Evolutionary conservation across 306 rosid species (phyloP).

Genomic region (Cicer chorassanicum): DNA sequence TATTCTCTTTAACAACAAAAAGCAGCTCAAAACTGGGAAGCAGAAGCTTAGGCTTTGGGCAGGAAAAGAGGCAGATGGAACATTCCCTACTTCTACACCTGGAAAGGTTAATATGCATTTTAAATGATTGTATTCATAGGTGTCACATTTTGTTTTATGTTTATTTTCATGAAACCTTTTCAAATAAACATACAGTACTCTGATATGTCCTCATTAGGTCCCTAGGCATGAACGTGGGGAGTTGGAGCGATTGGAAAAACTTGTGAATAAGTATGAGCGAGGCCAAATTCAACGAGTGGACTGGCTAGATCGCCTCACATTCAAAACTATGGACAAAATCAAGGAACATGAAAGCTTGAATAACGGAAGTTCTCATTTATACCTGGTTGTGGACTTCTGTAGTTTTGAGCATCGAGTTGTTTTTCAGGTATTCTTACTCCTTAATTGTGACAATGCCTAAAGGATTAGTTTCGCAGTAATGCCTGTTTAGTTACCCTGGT

Average conservation of each 20-base stretch:
- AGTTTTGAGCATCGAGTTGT: conserved; percentile 93
- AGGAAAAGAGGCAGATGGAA: conserved; percentile 92
- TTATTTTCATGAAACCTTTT: conserved; percentile 32
- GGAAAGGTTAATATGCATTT: conserved; percentile 79
- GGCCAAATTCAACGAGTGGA: conserved; percentile 91
- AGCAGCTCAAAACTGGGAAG: conserved; percentile 95
- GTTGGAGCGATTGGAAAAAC: conserved; percentile 93
- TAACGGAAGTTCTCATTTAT: conserved; percentile 80
- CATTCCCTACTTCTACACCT: conserved; percentile 80
- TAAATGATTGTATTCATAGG: conserved; percentile 13
- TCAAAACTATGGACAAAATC: conserved; percentile 76
- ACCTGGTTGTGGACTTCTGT: conserved; percentile 86
- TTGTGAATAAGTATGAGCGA: conserved; percentile 85
- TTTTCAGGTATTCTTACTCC: conserved; percentile 76
- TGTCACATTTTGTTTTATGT: conserved; percentile 19
- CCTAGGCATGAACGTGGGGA: conserved; percentile 93
- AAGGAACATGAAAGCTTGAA: conserved; percentile 77
- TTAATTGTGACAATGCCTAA: not conserved
- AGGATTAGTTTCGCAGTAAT: not conserved
- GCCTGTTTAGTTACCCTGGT: not conserved
- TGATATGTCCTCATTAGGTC: conserved; percentile 59
- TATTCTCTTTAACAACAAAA: conserved; percentile 84
- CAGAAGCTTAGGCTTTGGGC: conserved; percentile 96
- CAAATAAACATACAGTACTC: not conserved
- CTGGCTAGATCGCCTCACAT: conserved; percentile 94